Conservation (phyloP, 2,329 filamentous ascomycete species). For the Gnomoniopsis smithogilvyi region DNA sequence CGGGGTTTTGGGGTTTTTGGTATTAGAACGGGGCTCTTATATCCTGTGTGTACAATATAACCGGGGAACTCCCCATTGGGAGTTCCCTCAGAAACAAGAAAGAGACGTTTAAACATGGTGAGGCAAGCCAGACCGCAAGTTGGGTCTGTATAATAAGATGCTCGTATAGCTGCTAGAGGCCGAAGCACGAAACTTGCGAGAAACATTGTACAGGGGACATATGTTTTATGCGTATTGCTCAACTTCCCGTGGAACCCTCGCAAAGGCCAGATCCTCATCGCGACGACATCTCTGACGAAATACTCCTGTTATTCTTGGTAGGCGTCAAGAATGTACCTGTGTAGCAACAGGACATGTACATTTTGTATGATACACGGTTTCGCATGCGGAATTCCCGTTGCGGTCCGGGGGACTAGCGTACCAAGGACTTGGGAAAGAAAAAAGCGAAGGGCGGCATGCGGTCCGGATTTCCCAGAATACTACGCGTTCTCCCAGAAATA, state of each 20-base stretch:
- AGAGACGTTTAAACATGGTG: background rate
- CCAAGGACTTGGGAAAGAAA: background rate
- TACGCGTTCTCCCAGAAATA: too few relatives aligned
- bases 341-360: background rate
- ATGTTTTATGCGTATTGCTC: too few relatives aligned
- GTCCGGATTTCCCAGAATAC: too few relatives aligned
- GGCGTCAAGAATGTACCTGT: too few relatives aligned
- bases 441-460: background rate
- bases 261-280: too few relatives aligned
- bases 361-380: background rate
- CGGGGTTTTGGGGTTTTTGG: background rate
- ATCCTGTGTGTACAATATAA: slow-evolving; percentile 5
- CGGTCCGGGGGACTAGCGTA: background rate
- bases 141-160: background rate
- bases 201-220: background rate
- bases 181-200: too few relatives aligned
- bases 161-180: background rate
- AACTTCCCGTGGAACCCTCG: too few relatives aligned
- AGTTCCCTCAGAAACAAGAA: background rate
- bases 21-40: background rate
- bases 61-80: background rate
- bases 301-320: too few relatives aligned
- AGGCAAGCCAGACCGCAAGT: background rate
- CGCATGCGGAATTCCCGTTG: background rate
- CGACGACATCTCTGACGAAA: too few relatives aligned